phyloP scores from a whole-genome alignment of 2,329 filamentous ascomycete species.

The Neospermospora avenae region DNA sequence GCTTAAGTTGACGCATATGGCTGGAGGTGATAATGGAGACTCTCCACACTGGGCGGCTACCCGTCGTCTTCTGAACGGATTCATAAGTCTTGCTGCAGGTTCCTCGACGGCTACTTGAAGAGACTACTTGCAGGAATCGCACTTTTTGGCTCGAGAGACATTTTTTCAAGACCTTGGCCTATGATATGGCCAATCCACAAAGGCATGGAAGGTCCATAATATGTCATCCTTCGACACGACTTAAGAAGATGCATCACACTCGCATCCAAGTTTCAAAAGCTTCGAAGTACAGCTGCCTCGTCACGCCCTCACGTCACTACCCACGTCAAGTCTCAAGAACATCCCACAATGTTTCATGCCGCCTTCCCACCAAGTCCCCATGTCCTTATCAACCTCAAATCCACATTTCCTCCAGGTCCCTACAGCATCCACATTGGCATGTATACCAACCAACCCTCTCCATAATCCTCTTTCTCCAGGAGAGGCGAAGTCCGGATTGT shows the following conservation, averaged over 20 bases:
- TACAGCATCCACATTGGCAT: constrained; percentile 69
- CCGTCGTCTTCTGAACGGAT: constrained; percentile 21
- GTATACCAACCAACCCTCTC: constrained; percentile 73
- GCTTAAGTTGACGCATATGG: constrained; percentile 38
- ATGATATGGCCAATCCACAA: neutral
- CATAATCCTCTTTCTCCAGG: constrained; percentile 48
- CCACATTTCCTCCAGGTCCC: constrained; percentile 68
- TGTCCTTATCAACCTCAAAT: constrained; percentile 67
- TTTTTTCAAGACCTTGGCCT: neutral
- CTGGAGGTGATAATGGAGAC: constrained; percentile 13
- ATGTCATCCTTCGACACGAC: too few relatives aligned
- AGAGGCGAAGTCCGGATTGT: constrained; percentile 51
- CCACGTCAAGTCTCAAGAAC: constrained; percentile 51
- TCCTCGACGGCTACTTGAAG: constrained; percentile 3
- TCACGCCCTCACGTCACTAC: neutral
- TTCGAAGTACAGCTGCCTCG: neutral
- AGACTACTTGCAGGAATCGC: neutral
- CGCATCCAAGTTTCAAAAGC: neutral
- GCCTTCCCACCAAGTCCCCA: constrained; percentile 81
- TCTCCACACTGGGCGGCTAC: constrained; percentile 25
- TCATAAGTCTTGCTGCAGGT: constrained; percentile 24
- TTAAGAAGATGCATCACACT: neutral
- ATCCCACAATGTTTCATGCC: constrained; percentile 85
- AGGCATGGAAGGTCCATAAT: neutral
- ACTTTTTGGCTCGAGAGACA: neutral